Percentiles rank a stretch among this genome's conserved stretches.
phyloP scores from a whole-genome alignment of 495 filamentous ascomycete genomes.

The Tuber microsphaerosporum region DNA sequence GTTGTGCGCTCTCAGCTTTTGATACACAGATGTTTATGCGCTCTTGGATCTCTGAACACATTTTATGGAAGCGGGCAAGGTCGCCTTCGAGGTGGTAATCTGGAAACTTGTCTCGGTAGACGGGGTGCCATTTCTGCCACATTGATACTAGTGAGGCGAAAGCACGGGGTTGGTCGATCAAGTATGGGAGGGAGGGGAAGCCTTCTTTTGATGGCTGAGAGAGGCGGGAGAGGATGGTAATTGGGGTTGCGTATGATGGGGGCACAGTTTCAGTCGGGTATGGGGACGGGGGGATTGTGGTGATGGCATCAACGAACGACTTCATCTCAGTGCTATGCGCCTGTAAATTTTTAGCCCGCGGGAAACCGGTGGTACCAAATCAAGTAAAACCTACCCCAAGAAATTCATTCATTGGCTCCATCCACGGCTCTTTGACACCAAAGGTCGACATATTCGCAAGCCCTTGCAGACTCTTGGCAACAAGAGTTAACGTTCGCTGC shows the following conservation, averaged over 20 bases:
- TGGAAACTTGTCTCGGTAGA: slow-evolving; percentile 45
- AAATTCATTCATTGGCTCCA: slow-evolving; percentile 95
- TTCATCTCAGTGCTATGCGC: slow-evolving; percentile 61
- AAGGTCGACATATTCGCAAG: slow-evolving; percentile 90
- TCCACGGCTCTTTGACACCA: slow-evolving; percentile 93
- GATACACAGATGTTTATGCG: slow-evolving; percentile 63
- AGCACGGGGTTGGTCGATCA: slow-evolving; percentile 83
- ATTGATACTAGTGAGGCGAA: slow-evolving; percentile 82
- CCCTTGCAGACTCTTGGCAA: slow-evolving; percentile 92
- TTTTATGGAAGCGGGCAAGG: slow-evolving; percentile 61
- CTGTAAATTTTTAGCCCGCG: slow-evolving; percentile 43
- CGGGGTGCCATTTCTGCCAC: slow-evolving; percentile 63
- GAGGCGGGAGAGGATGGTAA: slow-evolving; percentile 79
- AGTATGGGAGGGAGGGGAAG: slow-evolving; percentile 86
- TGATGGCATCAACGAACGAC: slow-evolving; percentile 77
- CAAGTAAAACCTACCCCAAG: slow-evolving; percentile 42
- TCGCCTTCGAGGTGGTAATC: slow-evolving; percentile 53
- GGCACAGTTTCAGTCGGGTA: slow-evolving; percentile 58
- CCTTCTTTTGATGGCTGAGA: slow-evolving; percentile 80
- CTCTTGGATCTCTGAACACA: slow-evolving; percentile 63
- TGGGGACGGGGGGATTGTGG: slow-evolving; percentile 62
- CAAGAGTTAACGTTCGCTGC: slow-evolving; percentile 84
- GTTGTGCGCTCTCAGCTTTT: slow-evolving; percentile 63
- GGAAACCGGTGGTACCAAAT: background rate
- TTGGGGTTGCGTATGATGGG: slow-evolving; percentile 84